Conservation (phyloP, 23 red algal species). For the Chondrus crispus region DNA sequence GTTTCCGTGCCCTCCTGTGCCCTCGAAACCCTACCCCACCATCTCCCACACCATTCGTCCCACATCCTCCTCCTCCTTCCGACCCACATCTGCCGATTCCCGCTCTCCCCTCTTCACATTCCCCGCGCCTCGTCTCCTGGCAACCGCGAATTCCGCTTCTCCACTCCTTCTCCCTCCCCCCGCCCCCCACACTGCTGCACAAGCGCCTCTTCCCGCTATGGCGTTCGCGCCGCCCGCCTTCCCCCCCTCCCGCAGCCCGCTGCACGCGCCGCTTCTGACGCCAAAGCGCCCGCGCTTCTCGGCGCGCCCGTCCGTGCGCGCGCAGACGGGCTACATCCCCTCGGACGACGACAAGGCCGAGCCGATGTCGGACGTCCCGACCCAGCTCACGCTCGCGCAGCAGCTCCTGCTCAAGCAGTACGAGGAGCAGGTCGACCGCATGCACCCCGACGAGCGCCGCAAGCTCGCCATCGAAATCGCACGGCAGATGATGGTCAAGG, state of each 20-base stretch:
- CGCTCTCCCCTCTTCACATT: neutral
- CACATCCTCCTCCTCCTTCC: neutral
- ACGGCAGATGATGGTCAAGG: slow-evolving; percentile 85
- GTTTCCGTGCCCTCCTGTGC: neutral
- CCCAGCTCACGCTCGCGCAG: slow-evolving; percentile 83
- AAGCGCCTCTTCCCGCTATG: neutral
- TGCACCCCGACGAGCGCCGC: slow-evolving; percentile 61
- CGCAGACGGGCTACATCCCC: slow-evolving; percentile 28
- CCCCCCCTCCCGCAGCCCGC: neutral
- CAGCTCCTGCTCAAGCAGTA: slow-evolving; percentile 88
- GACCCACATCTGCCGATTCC: too few species aligned
- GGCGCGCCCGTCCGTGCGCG: neutral
- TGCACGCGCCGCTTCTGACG: neutral
- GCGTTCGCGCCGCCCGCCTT: neutral
- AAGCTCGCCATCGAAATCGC: slow-evolving; percentile 78
- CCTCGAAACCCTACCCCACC: neutral
- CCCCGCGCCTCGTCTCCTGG: neutral
- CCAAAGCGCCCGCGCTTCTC: neutral
- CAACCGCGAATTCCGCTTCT: neutral
- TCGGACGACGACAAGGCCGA: slow-evolving; percentile 47
- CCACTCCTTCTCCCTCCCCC: neutral
- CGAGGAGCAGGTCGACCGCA: slow-evolving; percentile 76
- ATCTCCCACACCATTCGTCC: neutral
- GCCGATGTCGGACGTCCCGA: slow-evolving; percentile 49
- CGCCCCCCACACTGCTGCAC: neutral